Base-by-base conservation (phyloP, 306 rosid species). In the Inga leiocalycina region DNA sequence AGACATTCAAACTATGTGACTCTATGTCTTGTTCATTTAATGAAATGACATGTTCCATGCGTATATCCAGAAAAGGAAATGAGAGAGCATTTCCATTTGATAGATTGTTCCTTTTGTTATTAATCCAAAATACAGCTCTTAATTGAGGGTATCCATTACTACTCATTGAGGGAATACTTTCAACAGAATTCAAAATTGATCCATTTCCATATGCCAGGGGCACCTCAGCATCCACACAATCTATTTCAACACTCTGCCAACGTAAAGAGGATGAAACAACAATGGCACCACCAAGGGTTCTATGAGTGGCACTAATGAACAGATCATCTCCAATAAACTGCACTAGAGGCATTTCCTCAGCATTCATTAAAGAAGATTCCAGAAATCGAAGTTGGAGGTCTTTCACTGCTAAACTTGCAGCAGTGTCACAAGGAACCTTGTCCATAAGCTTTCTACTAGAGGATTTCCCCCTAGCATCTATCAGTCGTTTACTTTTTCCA, bases 251-350 rank as follows among this genome's bases (percentile, higher is more conserved):
- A 81, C 88, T 86, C 76, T 92, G 91, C 99, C 98, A 95, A 39
- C 12, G 84, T 87, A 93, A 66, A 32, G 89, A 82, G 82, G 99
- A 93, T 81, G 98, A 92, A 89, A 95, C 86, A 80, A 88, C 94
- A 83, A 93, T 59, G 46, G 96, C 98, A 78, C 98, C 99, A 80
- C 99, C 99, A 54, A 95, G 91, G 66, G 98, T 92, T 87, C 93
- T 91, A 80, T 95, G 99, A 83, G 92, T 87, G 72, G 89, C 99
- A 89, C 81, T 87, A 83, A 91, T 56, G 75, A 84, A 91, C 49
- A 95, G 84, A 86, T 88, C 89, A 79, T 88, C 81, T 64, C 99
- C 99, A 34, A 92, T 67, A 87, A 95, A 95, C 87, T 92, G 96
- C 71, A 90, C 93, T 27, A 95, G 88, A 77, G 98, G 98, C 87